Conservation (phyloP, 805 yeast genomes). For the Candida montana region DNA sequence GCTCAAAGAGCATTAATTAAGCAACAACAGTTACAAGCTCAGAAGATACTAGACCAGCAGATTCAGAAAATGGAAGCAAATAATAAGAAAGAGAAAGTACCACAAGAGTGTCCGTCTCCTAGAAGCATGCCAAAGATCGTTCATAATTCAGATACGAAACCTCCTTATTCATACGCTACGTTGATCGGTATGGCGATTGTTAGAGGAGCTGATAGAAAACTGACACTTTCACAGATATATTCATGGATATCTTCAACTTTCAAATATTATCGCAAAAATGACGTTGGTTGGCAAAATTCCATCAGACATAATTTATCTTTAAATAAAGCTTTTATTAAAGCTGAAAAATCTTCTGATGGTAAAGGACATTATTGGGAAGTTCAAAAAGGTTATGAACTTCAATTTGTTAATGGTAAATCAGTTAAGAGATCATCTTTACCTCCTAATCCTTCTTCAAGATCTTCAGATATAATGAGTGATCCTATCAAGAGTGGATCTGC, state of each 20-base stretch:
- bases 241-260: conserved; percentile 88
- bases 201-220: conserved; percentile 64
- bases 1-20: conserved; percentile 12
- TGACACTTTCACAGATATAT: conserved; percentile 81
- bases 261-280: conserved; percentile 74
- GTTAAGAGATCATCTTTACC: conserved; percentile 29
- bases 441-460: neutral
- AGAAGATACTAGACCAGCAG: conserved; percentile 1
- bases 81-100: conserved; percentile 4
- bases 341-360: conserved; percentile 86
- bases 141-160: conserved; percentile 43
- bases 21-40: conserved; percentile 5
- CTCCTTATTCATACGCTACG: conserved; percentile 92
- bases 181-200: conserved; percentile 90
- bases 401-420: conserved; percentile 62
- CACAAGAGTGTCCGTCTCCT: conserved; percentile 19
- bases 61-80: conserved; percentile 1
- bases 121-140: conserved; percentile 20
- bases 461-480: conserved; percentile 5
- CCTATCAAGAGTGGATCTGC: conserved; percentile 4
- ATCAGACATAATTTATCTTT: conserved; percentile 90
- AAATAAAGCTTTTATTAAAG: conserved; percentile 88
- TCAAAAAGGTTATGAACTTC: conserved; percentile 74
- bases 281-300: conserved; percentile 96
- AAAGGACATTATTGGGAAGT: conserved; percentile 90